Conservation (phyloP, 75 land plant species). For the Pinus albicaulis region DNA sequence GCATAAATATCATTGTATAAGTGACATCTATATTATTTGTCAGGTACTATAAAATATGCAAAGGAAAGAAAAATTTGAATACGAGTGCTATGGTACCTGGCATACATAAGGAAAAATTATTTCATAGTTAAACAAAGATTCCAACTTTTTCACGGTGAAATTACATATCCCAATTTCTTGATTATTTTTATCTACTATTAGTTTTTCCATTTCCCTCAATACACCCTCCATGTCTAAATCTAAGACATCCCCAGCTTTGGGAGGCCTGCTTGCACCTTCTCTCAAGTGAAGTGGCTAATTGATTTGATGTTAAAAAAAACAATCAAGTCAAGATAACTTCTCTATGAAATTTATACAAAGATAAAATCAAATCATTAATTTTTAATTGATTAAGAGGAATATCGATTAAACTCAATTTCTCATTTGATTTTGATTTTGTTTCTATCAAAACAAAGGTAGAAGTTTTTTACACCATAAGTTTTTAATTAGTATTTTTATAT, state of each 20-base stretch:
- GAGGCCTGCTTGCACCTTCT: slow-evolving; percentile 44
- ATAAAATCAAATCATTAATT: too few species aligned
- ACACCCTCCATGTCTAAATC: slow-evolving; percentile 56
- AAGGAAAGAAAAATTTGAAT: too few species aligned
- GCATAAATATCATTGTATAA: neutral
- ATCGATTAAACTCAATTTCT: too few species aligned
- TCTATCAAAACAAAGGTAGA: too few species aligned
- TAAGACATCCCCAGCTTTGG: slow-evolving; percentile 35
- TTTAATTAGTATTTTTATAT: too few species aligned
- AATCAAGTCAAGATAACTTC: neutral
- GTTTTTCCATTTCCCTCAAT: slow-evolving; percentile 63
- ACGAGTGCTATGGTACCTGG: slow-evolving; percentile 22
- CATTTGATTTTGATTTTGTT: too few species aligned
- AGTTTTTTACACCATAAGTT: too few species aligned
- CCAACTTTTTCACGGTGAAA: slow-evolving; percentile 43
- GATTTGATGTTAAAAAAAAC: slow-evolving; percentile 15
- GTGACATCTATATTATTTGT: neutral
- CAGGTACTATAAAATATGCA: neutral
- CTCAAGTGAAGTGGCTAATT: slow-evolving; percentile 55
- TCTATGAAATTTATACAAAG: too few species aligned
- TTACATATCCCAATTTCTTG: slow-evolving; percentile 52
- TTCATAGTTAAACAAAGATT: slow-evolving; percentile 32
- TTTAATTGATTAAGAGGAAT: too few species aligned
- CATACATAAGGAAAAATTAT: slow-evolving; percentile 44
- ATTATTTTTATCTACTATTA: slow-evolving; percentile 35